Base-by-base conservation (phyloP, 2,329 filamentous ascomycete species). In the Blastomyces parvus region DNA sequence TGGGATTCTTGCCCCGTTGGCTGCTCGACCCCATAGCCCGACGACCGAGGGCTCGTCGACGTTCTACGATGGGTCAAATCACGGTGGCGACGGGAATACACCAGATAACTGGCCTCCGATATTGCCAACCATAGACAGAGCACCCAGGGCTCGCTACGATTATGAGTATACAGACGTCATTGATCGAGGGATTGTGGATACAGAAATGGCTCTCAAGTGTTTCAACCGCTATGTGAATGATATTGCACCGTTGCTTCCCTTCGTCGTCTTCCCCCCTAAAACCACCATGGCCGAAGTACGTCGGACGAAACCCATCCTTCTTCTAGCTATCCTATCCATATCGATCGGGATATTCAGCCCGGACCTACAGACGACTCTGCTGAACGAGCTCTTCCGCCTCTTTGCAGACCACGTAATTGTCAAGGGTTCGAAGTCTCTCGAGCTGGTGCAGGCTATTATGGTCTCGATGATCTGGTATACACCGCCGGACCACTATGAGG, bases 401-500 rank as follows among this genome's bases (percentile, higher is more conserved):
- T 83, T 94, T 62, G 89, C 89, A 2, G 87, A 94, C 55, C 86
- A 85, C 67, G 82, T 93, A 50, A 83, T 94, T 68, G 79, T 91
- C 38, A 83, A 84, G 7, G 90, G 89, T 14, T 86, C 91, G 69
- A 96, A 95, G 79, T 90, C 84, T 44, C 76, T 96, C 22, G 91
- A 96, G 74, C 79, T 96, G 7, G 85, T 95, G 9, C 91, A 96
- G 76, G 84, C 89, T 1, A 78, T 96, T 50, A 83, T 90, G 64
- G 79, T 96, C 3, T 81, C 85, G 7, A 85, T 87, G n/a, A 83
- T 91, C 25, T 96, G 91, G 89, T 95, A 96, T 73, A 86, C 86
- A 73, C 90, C 90, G 19, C 91, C 91, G 0, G 87, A 93, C 67
- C 84, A 89, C 69, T 89, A 89, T 64, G 90, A 95, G 70, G 88